Percentiles rank a stretch among this genome's conserved stretches.
Conservation (phyloP, 495 filamentous ascomycete genomes). For the Astrocystis sublimbata region DNA sequence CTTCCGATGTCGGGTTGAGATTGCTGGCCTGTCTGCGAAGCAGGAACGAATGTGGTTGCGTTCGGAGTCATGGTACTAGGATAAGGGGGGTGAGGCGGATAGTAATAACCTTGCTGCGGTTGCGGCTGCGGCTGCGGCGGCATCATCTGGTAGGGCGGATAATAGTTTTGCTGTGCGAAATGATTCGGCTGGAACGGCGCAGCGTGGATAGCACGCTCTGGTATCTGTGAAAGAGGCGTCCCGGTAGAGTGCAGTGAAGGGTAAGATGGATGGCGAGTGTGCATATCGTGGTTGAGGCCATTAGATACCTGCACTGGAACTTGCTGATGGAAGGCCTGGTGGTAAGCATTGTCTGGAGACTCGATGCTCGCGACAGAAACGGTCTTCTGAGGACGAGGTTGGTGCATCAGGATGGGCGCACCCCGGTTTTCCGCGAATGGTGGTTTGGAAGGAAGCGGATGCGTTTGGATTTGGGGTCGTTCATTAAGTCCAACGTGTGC, state of each 20-base stretch:
- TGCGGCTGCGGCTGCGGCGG: conserved; percentile 16
- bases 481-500: conserved; percentile 48
- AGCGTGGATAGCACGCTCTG: conserved; percentile 90
- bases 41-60: conserved; percentile 60
- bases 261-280: conserved; percentile 71
- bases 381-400: conserved; percentile 91
- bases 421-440: conserved; percentile 76
- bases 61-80: conserved; percentile 53
- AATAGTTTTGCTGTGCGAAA: conserved; percentile 66
- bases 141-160: conserved; percentile 54
- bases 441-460: conserved; percentile 69
- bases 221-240: conserved; percentile 93
- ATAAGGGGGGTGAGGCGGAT: conserved; percentile 58
- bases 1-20: conserved; percentile 46
- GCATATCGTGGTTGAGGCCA: conserved; percentile 58
- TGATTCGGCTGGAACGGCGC: conserved; percentile 83
- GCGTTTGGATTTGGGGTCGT: conserved; percentile 53
- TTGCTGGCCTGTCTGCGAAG: conserved; percentile 53
- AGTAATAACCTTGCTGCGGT: conserved; percentile 59
- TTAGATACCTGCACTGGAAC: conserved; percentile 70
- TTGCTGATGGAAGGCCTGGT: conserved; percentile 91
- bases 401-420: conserved; percentile 83
- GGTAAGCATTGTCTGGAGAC: conserved; percentile 75
- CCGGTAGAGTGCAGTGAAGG: conserved; percentile 72
- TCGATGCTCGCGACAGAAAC: conserved; percentile 95